Conservation (phyloP, 2,329 filamentous ascomycete genomes). For the Alternaria brassicicola region DNA sequence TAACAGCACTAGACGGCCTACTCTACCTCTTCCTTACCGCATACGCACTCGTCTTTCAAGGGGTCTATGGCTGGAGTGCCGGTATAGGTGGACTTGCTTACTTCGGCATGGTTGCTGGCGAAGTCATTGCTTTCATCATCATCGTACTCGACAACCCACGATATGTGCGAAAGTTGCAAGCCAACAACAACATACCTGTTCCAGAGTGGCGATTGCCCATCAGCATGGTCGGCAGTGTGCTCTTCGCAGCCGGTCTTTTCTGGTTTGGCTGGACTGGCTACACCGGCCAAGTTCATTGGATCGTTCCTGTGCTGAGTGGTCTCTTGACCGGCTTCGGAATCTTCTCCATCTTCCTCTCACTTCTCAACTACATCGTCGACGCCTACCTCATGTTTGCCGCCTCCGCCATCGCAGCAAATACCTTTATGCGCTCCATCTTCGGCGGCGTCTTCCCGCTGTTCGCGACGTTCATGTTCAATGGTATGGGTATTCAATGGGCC, state of each 20-base stretch:
- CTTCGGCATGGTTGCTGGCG: slow-evolving; percentile 80
- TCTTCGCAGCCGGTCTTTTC: slow-evolving; percentile 49
- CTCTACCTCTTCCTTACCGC: slow-evolving; percentile 83
- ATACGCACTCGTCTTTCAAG: slow-evolving; percentile 79
- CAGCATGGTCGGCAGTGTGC: slow-evolving; percentile 58
- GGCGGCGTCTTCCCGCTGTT: slow-evolving; percentile 62
- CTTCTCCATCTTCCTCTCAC: slow-evolving; percentile 62
- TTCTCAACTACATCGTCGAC: slow-evolving; percentile 66
- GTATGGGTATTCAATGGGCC: slow-evolving; percentile 58
- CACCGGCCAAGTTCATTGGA: slow-evolving; percentile 50
- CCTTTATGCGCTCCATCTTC: slow-evolving; percentile 58
- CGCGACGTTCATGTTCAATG: slow-evolving; percentile 61
- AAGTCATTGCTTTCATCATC: slow-evolving; percentile 69
- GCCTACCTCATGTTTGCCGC: slow-evolving; percentile 63
- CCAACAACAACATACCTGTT: slow-evolving; percentile 58
- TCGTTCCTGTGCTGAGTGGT: slow-evolving; percentile 52
- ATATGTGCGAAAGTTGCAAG: slow-evolving; percentile 61
- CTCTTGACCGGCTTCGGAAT: slow-evolving; percentile 64
- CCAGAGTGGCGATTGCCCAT: slow-evolving; percentile 65
- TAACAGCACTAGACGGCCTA: slow-evolving; percentile 66
- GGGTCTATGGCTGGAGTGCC: slow-evolving; percentile 70
- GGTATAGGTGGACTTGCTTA: slow-evolving; percentile 80
- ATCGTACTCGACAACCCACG: slow-evolving; percentile 68
- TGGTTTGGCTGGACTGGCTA: slow-evolving; percentile 54
- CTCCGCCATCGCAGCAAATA: slow-evolving; percentile 62